Percentiles rank a stretch among this genome's conserved stretches.
phyloP scores from a whole-genome alignment of 2,329 filamentous ascomycete species.

The Cytospora piceicola region DNA sequence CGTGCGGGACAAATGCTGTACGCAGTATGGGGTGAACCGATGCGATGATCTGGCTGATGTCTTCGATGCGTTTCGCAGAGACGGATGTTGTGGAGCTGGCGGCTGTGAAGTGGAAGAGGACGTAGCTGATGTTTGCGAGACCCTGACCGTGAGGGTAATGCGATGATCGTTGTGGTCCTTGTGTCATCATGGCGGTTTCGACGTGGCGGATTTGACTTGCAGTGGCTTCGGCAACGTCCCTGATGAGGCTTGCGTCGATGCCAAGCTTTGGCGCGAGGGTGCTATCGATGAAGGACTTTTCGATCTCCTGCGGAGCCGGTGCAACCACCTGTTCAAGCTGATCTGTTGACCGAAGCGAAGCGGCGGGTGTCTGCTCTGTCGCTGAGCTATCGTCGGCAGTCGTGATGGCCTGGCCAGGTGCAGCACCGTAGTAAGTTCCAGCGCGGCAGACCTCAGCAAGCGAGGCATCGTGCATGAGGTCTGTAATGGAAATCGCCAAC shows the following conservation, averaged over 20 bases:
- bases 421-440: not conserved
- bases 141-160: slow-evolving; percentile 37
- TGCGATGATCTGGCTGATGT: slow-evolving; percentile 50
- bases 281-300: slow-evolving; percentile 45
- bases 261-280: slow-evolving; percentile 49
- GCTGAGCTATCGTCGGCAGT: slow-evolving; percentile 11
- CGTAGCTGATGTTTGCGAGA: slow-evolving; percentile 51
- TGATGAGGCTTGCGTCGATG: slow-evolving; percentile 47
- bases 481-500: slow-evolving; percentile 46
- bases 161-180: slow-evolving; percentile 20
- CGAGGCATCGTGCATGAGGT: slow-evolving; percentile 47
- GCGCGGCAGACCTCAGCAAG: slow-evolving; percentile 51
- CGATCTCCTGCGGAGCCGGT: slow-evolving; percentile 31
- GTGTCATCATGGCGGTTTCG: slow-evolving; percentile 48
- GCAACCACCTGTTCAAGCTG: slow-evolving; percentile 18
- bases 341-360: not conserved
- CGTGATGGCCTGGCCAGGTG: not conserved
- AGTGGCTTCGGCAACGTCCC: slow-evolving; percentile 54
- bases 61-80: slow-evolving; percentile 41
- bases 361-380: slow-evolving; percentile 10
- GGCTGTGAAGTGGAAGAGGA: slow-evolving; percentile 52
- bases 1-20: slow-evolving; percentile 55
- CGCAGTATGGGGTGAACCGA: slow-evolving; percentile 56
- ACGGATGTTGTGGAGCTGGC: slow-evolving; percentile 29
- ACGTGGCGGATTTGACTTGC: slow-evolving; percentile 52